phyloP scores from a whole-genome alignment of 129 eudicot genomes.

The Artemisia annua region DNA sequence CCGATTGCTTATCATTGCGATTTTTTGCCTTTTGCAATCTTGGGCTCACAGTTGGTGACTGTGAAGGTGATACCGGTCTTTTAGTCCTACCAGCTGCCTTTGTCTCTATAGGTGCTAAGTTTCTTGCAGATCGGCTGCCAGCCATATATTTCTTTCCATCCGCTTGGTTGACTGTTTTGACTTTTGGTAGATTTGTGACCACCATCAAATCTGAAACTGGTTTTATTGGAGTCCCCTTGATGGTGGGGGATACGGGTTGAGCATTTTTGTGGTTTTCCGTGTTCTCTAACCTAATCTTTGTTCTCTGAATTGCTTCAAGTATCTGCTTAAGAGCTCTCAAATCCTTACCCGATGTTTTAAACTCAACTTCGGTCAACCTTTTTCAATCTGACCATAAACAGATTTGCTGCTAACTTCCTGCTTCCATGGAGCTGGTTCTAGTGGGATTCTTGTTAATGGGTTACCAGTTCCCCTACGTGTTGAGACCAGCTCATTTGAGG shows the following conservation, averaged over 20 bases:
- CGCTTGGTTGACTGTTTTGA: constrained; percentile 32
- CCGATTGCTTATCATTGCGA: constrained; percentile 36
- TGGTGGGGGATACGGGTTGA: constrained; percentile 4
- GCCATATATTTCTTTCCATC: constrained; percentile 5
- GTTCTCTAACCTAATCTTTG: constrained; percentile 45
- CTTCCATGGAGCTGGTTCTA: constrained; percentile 88
- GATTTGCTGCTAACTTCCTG: constrained; percentile 56
- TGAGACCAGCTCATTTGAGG: neutral
- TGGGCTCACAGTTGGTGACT: constrained; percentile 45
- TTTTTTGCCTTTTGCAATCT: constrained; percentile 40
- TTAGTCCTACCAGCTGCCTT: constrained; percentile 35
- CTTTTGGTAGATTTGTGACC: constrained; percentile 30
- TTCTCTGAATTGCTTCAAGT: constrained; percentile 80
- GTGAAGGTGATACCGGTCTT: constrained; percentile 32
- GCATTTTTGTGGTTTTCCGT: constrained; percentile 21
- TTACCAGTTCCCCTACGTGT: too few species aligned
- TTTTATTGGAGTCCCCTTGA: constrained; percentile 19
- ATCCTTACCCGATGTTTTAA: constrained; percentile 86
- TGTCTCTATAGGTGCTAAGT: constrained; percentile 33
- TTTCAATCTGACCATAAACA: constrained; percentile 74
- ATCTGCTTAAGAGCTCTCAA: constrained; percentile 94
- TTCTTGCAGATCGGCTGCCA: constrained; percentile 18
- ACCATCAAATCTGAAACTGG: constrained; percentile 29
- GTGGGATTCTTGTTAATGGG: constrained; percentile 38
- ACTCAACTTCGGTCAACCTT: constrained; percentile 72